Evolutionary conservation across 108 stramenopile species (phyloP).

Genomic region (Discostella pseudostelligera): DNA sequence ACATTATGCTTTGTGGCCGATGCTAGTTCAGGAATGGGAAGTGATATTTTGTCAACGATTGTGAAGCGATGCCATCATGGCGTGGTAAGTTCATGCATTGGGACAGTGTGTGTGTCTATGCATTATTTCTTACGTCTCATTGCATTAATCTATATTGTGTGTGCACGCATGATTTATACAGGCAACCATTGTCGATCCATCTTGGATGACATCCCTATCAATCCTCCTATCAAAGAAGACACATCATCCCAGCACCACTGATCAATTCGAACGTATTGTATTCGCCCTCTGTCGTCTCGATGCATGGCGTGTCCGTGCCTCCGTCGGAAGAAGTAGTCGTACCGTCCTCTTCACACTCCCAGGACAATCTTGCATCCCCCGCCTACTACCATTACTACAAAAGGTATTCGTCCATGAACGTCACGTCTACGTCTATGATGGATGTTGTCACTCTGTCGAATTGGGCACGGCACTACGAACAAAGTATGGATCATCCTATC

Average conservation of each 20-base stretch:
- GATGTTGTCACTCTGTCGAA: constrained; percentile 57
- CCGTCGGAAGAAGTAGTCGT: constrained; percentile 41
- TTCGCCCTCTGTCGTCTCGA: constrained; percentile 79
- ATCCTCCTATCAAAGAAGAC: constrained; percentile 40
- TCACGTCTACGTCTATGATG: constrained; percentile 80
- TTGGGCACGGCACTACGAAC: constrained; percentile 27
- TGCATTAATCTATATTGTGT: constrained; percentile 11
- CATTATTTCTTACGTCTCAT: background rate
- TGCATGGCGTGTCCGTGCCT: constrained; percentile 57
- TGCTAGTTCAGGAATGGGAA: constrained; percentile 55
- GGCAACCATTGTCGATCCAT: constrained; percentile 50
- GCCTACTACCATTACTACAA: constrained; percentile 71
- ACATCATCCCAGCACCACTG: constrained; percentile 38
- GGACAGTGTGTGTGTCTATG: no score
- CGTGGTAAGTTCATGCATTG: constrained; percentile 38
- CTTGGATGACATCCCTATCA: constrained; percentile 76
- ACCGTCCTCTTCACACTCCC: constrained; percentile 71
- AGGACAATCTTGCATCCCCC: constrained; percentile 59
- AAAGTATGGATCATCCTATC: constrained; percentile 37
- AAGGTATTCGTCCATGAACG: constrained; percentile 76
- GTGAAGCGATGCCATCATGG: constrained; percentile 32
- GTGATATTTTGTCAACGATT: constrained; percentile 25
- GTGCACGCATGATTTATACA: constrained; percentile 14
- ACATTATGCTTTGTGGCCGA: constrained; percentile 80
- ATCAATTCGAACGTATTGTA: constrained; percentile 53